Conservation (phyloP, 306 rosid species). For the Acacia crassicarpa region DNA sequence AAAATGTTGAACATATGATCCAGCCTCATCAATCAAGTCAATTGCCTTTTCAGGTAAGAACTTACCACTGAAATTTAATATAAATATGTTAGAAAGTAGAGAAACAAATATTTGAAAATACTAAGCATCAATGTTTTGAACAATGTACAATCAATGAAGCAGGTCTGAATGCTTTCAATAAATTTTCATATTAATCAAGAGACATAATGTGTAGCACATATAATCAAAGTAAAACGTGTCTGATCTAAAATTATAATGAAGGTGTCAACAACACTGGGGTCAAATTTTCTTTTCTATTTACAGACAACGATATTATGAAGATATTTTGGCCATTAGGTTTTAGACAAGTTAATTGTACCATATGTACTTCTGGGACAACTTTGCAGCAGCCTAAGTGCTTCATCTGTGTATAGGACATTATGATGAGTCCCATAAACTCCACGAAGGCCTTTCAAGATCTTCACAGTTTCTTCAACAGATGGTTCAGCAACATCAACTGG, state of each 20-base stretch:
- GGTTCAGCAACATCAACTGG: slow-evolving; percentile 62
- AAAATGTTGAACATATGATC: slow-evolving; percentile 29
- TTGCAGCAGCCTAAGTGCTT: slow-evolving; percentile 66
- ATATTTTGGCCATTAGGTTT: neutral
- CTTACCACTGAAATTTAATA: slow-evolving; percentile 16
- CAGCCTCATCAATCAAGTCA: slow-evolving; percentile 38
- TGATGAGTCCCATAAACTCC: slow-evolving; percentile 69
- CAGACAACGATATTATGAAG: neutral
- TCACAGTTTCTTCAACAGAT: slow-evolving; percentile 63
- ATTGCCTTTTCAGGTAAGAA: slow-evolving; percentile 37
- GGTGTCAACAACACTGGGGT: neutral
- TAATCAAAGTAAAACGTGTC: neutral
- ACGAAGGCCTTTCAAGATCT: slow-evolving; percentile 65
- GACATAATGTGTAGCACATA: neutral
- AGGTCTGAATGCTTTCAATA: neutral
- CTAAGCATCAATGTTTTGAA: neutral
- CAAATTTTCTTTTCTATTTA: neutral
- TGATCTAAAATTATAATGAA: neutral
- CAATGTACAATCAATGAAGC: neutral
- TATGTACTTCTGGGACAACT: slow-evolving; percentile 62
- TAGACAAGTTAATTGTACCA: slow-evolving; percentile 35
- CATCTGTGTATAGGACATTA: slow-evolving; percentile 72
- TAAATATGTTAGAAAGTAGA: neutral
- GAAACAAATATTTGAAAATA: neutral
- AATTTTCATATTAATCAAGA: neutral